A percentile compares a stretch with the other conserved stretches of the same genome.
Conservation (phyloP, 768 basidiomycete genomes). For the Tricholoma matsutake region DNA sequence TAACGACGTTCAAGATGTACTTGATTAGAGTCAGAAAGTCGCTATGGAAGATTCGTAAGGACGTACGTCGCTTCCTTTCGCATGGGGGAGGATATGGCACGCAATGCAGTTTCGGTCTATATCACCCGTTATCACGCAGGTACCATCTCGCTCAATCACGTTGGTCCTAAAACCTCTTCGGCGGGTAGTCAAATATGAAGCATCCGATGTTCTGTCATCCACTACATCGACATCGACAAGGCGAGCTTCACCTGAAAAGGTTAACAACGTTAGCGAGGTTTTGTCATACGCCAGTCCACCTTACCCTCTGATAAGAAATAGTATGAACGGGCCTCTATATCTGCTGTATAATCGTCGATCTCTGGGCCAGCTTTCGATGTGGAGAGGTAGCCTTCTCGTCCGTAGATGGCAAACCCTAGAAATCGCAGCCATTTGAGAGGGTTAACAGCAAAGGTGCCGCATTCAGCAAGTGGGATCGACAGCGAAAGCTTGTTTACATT, state of each 20-base stretch:
- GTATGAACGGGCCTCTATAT: constrained; percentile 3
- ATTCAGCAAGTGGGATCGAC: background rate
- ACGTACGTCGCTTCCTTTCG: background rate
- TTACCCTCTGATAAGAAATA: constrained; percentile 12
- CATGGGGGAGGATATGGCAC: background rate
- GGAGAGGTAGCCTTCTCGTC: constrained; percentile 8
- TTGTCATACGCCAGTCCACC: background rate
- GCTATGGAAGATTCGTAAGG: background rate
- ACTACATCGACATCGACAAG: background rate
- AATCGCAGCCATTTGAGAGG: constrained; percentile 18
- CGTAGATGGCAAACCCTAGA: constrained; percentile 15
- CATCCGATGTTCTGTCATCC: background rate
- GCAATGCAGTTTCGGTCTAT: background rate
- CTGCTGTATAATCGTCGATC: constrained; percentile 9
- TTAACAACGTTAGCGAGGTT: background rate
- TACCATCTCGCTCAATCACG: background rate
- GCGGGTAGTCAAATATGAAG: background rate
- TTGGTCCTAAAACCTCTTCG: background rate
- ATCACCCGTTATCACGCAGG: background rate
- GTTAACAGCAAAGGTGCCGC: background rate
- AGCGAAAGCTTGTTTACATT: too few relatives aligned
- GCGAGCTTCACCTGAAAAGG: background rate
- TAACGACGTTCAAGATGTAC: background rate
- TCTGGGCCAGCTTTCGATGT: constrained; percentile 6
- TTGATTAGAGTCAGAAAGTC: background rate